Evolutionary conservation across 768 basidiomycete species (phyloP), one percentile per base, ranked within the genome.

Genomic region (Amanita subjunquillea): DNA sequence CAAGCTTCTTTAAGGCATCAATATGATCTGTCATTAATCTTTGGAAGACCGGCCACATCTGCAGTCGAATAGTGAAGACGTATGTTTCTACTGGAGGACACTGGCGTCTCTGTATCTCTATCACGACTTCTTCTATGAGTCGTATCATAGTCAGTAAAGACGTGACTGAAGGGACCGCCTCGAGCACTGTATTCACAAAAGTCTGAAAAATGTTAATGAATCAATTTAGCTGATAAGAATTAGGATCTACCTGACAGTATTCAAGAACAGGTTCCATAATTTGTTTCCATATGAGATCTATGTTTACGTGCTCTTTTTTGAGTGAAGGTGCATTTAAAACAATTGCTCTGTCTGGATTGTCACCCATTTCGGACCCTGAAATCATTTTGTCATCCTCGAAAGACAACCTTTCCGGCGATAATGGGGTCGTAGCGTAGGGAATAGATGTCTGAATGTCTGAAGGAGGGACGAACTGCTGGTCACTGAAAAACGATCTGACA

Each of bases 11-110:
- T 55, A 98, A 67, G 27, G 82, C 77, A 12, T 94, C 91, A 42
- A 86, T 72, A 57, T 98, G 82, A 17, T 85, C 83, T 22, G 85
- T 79, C 83, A 97, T 87, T 29, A 77, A 78, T 60, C 88, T 94
- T 62, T 94, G 87, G 67, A 95, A 98, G 4, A 87, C 73, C 2
- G 95, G 96, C 91, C 93, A 98, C 75, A 98, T 80, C 58, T 83
- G 77, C 51, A 99, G 68, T 20, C 91, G 84, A 41, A 93, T 73
- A 1, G 77, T 74, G 64, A 92, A 87, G 48, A 94, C 74, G 65
- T 85, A 92, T 6, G 79, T 76, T 59, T 94, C 89, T 20, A 93
- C 75, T 12, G 93, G 89, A 5, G 83, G 70, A 59, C 88, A 91
- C 8, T 76, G 79, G 45, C 92, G 82, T 57, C 76, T 78, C 61